Conservation (phyloP, 2,329 filamentous ascomycete genomes). For the Coniochaeta hoffmannii region DNA sequence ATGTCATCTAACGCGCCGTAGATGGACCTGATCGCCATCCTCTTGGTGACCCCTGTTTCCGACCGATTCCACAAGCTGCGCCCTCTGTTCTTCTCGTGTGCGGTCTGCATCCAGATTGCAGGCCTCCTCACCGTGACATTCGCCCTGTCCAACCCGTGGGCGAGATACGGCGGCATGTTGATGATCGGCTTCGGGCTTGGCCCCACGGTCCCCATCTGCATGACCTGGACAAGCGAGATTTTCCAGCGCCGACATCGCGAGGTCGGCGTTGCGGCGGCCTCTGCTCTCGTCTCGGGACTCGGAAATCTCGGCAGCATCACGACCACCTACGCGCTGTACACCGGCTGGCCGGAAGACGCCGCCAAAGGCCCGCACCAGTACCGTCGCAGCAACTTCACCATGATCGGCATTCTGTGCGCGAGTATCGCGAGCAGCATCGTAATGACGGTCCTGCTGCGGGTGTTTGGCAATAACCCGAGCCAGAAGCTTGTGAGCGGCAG, state of each 20-base stretch:
- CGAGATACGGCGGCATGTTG: conserved; percentile 79
- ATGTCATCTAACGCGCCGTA: conserved; percentile 21
- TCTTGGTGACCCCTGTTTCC: conserved; percentile 76
- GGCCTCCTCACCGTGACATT: conserved; percentile 76
- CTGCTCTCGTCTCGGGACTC: conserved; percentile 77
- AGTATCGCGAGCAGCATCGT: conserved; percentile 66
- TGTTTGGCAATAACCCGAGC: conserved; percentile 46
- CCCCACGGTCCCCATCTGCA: conserved; percentile 85
- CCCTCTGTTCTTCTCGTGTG: conserved; percentile 72
- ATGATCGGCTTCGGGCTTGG: conserved; percentile 87
- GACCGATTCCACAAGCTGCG: conserved; percentile 80
- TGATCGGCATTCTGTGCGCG: conserved; percentile 75
- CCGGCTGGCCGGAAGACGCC: conserved; percentile 74
- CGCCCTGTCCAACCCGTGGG: conserved; percentile 64
- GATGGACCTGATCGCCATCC: conserved; percentile 84
- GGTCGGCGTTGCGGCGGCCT: conserved; percentile 80
- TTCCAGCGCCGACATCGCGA: conserved; percentile 87
- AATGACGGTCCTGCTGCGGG: conserved; percentile 60
- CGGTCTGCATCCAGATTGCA: conserved; percentile 70
- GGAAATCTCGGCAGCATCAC: conserved; percentile 82
- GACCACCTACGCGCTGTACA: conserved; percentile 84
- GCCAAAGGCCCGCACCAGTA: conserved; percentile 62
- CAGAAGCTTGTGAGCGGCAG: conserved; percentile 32
- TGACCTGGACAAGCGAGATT: conserved; percentile 88
- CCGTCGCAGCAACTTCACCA: conserved; percentile 75